phyloP scores from a whole-genome alignment of 257 asterid genomes.

The Misopates orontium region DNA sequence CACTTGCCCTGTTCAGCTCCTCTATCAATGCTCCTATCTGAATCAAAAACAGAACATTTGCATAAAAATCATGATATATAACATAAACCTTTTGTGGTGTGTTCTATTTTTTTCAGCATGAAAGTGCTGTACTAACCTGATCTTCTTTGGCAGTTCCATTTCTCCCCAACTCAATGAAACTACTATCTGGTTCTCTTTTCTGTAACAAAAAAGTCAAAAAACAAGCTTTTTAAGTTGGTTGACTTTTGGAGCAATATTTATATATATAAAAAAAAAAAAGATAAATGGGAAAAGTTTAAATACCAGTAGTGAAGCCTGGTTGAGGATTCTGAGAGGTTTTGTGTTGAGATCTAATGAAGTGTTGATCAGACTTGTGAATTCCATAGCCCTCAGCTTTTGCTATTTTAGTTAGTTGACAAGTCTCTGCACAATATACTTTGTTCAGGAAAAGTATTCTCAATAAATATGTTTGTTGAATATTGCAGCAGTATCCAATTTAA shows the following conservation, averaged over 20 bases:
- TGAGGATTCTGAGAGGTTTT: conserved; percentile 43
- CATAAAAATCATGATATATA: not conserved
- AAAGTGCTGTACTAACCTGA: conserved; percentile 44
- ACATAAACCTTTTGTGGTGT: not conserved
- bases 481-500: not conserved
- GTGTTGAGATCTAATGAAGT: conserved; percentile 69
- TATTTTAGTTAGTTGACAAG: no score
- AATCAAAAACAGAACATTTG: not conserved
- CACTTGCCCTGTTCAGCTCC: conserved; percentile 66
- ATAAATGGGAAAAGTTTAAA: no score
- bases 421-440: no score
- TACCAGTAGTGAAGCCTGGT: conserved; percentile 30
- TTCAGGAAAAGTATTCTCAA: not conserved
- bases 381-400: conserved; percentile 46
- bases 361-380: conserved; percentile 52
- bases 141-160: conserved; percentile 42
- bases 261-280: no score
- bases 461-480: not conserved
- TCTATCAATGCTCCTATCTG: conserved; percentile 64
- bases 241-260: no score
- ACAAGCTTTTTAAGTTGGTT: no score
- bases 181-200: conserved; percentile 68
- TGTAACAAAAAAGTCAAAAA: conserved; percentile 29
- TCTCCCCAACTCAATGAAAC: conserved; percentile 46
- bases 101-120: no score